A percentile compares a stretch with the other conserved stretches of the same genome.
These are phyloP conservation scores for Trifolium dubium DNA, from an alignment of 306 rosid genomes.

Conservation along the genomic window DNA sequence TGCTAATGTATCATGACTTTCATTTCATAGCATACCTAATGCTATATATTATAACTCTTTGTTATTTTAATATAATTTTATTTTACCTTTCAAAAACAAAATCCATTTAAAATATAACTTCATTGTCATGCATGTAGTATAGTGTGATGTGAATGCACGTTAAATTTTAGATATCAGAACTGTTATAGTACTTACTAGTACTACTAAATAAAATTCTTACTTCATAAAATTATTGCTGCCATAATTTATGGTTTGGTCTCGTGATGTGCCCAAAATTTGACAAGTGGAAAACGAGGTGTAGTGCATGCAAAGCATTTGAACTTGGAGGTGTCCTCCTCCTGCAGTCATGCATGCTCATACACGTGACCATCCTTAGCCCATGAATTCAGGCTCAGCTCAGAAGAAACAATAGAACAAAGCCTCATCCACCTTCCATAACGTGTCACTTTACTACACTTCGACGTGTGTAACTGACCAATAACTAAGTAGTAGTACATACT, in stretches of 20 bases:
- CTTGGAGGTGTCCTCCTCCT: background rate
- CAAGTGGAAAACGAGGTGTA: slow-evolving; percentile 1
- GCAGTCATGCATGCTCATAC: background rate
- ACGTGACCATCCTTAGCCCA: slow-evolving; percentile 44
- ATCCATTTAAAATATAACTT: no score
- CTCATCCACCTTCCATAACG: slow-evolving; percentile 9
- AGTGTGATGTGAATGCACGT: no score
- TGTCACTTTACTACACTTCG: slow-evolving; percentile 16
- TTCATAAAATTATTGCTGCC: no score
- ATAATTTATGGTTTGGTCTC: background rate
- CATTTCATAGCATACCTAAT: no score
- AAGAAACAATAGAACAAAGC: background rate
- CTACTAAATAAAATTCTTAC: no score
- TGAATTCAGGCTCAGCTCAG: background rate
- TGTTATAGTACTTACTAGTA: no score
- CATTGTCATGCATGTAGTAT: no score
- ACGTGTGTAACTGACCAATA: slow-evolving; percentile 10
- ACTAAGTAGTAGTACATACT: background rate
- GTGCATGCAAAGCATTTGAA: background rate
- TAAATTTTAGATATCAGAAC: no score
- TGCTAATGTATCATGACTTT: no score
- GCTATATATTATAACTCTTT: no score
- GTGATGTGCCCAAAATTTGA: background rate
- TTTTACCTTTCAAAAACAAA: no score
- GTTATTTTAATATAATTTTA: no score